phyloP scores from a whole-genome alignment of 768 basidiomycete genomes.

The Hypholoma sublateritium region DNA sequence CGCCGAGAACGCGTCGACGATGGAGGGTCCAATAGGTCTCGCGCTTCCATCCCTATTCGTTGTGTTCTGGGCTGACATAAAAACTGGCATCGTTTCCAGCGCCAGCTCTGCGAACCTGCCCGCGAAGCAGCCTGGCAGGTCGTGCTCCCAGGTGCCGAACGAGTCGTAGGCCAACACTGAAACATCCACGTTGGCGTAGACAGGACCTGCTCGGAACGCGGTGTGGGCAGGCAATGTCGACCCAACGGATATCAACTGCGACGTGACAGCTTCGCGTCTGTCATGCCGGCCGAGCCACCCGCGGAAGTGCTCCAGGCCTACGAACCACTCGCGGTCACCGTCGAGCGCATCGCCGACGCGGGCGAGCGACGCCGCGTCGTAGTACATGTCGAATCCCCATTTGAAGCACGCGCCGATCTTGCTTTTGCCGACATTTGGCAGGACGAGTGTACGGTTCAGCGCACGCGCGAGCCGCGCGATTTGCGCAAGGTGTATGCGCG shows the following conservation, averaged over 20 bases:
- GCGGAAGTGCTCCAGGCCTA: slow-evolving; percentile 36
- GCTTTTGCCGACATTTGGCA: slow-evolving; percentile 60
- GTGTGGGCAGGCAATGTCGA: slow-evolving; percentile 4
- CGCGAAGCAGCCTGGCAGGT: slow-evolving; percentile 24
- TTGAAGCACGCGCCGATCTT: slow-evolving; percentile 51
- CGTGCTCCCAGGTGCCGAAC: slow-evolving; percentile 17
- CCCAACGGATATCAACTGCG: slow-evolving; percentile 34
- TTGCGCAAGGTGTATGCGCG: slow-evolving; percentile 54
- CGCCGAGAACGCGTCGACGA: slow-evolving; percentile 15
- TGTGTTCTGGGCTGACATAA: slow-evolving; percentile 13
- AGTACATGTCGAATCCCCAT: slow-evolving; percentile 51
- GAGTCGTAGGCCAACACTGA: slow-evolving; percentile 18
- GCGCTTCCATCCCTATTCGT: slow-evolving; percentile 7
- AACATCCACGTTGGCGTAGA: slow-evolving; percentile 21
- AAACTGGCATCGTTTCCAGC: slow-evolving; percentile 18
- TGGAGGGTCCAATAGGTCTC: slow-evolving; percentile 9
- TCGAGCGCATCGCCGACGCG: not conserved
- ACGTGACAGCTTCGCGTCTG: slow-evolving; percentile 29
- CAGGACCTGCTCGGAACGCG: not conserved
- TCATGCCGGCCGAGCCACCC: slow-evolving; percentile 5
- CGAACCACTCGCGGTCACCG: slow-evolving; percentile 18
- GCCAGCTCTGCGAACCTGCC: slow-evolving; percentile 19
- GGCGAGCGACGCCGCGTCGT: slow-evolving; percentile 31
- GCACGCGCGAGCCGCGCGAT: slow-evolving; percentile 45
- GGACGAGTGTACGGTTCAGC: slow-evolving; percentile 56